Base-by-base conservation (phyloP, 192 early-diverging fungal genomes). In the Diversispora epigaea region DNA sequence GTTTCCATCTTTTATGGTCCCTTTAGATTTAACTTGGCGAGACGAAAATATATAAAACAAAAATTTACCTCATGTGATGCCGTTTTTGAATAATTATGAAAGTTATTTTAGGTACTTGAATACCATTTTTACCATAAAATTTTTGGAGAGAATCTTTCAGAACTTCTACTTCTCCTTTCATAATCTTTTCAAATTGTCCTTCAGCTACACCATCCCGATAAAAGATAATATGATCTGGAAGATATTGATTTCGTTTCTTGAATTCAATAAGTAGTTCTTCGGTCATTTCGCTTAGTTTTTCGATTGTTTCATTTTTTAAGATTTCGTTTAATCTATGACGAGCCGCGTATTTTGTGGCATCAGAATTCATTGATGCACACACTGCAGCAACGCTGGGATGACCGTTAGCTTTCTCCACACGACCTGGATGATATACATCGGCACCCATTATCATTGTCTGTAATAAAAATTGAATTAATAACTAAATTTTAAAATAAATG, bases 141-240 rank as follows among this genome's bases (percentile, higher is more conserved):
- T 14, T 2, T 12, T 54, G 12, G n/a, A 54, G 50, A 0, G 8
- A 11, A 54, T 54, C 50, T 54, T 17, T 10, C n/a, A 54, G 4
- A 11, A 17, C n/a, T 17, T 4, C 2, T 17, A 54, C 50, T 54
- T 54, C 50, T 17, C 14, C 10, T 17, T 54, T 17, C 50, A 54
- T 54, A 11, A 54, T 54, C 12, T 17, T 54, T 14, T 54, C 50
- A 49, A 77, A 77, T 82, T 95, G 90, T 6, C 90, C 87, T 66
- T 97, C 94, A 11, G 91, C 89, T 19, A 96, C 87, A 25, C 93
- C 93, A 76, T 95, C 93, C 71, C 94, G 90, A 80, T 93, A 95
- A 76, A 94, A 90, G 1, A 95, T 22, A 61, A 95, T 92, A 39
- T 87, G 83, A 44, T 77, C 67, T 3, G 94, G 94, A 64, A 88